Conservation (phyloP, 2,329 filamentous ascomycete genomes). For the Colletotrichum noveboracense region DNA sequence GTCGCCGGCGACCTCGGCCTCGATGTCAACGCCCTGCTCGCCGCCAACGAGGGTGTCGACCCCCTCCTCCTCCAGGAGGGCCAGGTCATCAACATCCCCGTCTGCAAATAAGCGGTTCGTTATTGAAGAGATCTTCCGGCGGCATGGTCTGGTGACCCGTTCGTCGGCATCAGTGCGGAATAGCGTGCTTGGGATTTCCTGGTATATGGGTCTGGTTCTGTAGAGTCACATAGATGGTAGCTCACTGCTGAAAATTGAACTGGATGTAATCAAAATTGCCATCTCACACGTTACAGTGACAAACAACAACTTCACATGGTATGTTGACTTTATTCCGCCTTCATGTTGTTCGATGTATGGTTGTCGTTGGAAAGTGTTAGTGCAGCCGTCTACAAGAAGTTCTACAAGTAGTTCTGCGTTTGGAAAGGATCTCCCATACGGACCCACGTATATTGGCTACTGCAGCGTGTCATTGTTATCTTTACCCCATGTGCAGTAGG, state of each 20-base stretch:
- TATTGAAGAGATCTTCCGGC: neutral
- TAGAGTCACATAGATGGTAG: neutral
- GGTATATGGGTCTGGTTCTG: neutral
- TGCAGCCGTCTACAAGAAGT: no score
- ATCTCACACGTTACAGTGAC: neutral
- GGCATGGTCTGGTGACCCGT: neutral
- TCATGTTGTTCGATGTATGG: no score
- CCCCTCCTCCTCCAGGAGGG: neutral
- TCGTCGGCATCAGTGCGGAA: neutral
- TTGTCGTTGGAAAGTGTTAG: no score
- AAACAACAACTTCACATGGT: no score
- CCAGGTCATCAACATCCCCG: slow-evolving; percentile 4
- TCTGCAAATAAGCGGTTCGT: neutral
- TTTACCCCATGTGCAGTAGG: no score
- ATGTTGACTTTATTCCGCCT: no score
- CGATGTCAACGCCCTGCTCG: neutral
- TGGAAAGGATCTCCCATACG: no score
- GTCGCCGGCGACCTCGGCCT: neutral
- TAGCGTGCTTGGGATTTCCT: neutral
- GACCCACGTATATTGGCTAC: no score
- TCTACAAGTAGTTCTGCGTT: no score
- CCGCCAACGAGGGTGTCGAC: neutral
- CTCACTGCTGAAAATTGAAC: neutral
- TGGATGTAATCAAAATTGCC: neutral
- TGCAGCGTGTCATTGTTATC: no score